A percentile compares a stretch with the other conserved stretches of the same genome.
Conservation (phyloP, 352 stramenopile species). For the Plasmopara muralis region DNA sequence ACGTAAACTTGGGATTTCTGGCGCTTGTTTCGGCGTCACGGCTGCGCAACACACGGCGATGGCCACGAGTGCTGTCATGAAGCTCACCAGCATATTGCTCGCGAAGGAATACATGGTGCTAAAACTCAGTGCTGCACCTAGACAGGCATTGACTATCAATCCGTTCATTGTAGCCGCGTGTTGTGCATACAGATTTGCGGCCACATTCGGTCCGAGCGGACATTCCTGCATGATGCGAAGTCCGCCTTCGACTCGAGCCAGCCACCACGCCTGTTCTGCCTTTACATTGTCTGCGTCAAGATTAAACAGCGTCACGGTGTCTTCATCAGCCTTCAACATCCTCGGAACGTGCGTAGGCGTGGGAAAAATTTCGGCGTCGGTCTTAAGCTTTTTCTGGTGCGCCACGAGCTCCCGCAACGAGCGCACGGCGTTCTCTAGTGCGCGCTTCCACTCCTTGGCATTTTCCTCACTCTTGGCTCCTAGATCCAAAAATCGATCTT, state of each 20-base stretch:
- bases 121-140: constrained; percentile 70
- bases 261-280: constrained; percentile 81
- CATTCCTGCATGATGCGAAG: constrained; percentile 85
- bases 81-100: constrained; percentile 76
- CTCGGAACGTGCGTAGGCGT: constrained; percentile 54
- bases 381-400: constrained; percentile 71
- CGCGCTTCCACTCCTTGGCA: constrained; percentile 74
- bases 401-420: constrained; percentile 65
- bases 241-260: constrained; percentile 73
- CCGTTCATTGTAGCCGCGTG: constrained; percentile 72
- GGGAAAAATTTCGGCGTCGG: constrained; percentile 67
- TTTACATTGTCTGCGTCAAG: constrained; percentile 79
- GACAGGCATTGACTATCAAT: constrained; percentile 52
- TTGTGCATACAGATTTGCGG: constrained; percentile 74
- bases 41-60: constrained; percentile 65
- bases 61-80: constrained; percentile 53
- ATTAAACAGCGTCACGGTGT: constrained; percentile 82
- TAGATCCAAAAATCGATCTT: constrained; percentile 82
- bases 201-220: constrained; percentile 68
- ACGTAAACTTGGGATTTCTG: constrained; percentile 80
- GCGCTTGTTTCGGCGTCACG: constrained; percentile 54
- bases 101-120: constrained; percentile 85
- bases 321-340: constrained; percentile 72
- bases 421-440: constrained; percentile 71
- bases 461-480: constrained; percentile 81